Evolutionary conservation across 208 protist genomes (phyloP), one percentile per base, ranked within the genome.

Genomic region (Trypanosoma rangeli): DNA sequence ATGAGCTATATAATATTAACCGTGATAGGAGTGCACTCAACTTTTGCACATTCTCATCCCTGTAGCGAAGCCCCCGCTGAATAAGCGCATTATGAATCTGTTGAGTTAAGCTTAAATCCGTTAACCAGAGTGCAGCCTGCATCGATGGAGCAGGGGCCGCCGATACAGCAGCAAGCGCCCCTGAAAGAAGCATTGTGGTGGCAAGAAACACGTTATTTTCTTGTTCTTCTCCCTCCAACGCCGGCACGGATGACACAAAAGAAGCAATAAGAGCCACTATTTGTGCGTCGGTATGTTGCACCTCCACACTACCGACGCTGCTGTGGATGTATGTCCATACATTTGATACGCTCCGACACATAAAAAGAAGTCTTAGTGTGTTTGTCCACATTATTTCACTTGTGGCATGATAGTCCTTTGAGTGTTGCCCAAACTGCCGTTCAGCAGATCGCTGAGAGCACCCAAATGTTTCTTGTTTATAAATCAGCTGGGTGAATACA

Each of bases 51-150:
- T 64, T 69, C 33, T 80, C 78, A 56, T 91, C 65, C 16, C 59
- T 72, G 60, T 74, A 91, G 12, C 75, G 81, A 46, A 95, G 76
- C 8, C 64, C 82, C 12, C 85, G 83, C 63, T 95, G 87, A n/a
- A 90, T 71, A 26, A 95, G 64, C 24, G 83, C 57, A 22, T 68
- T 71, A 64, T 95, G 90, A 22, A 95, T 76, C 68, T 95, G 72
- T 61, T 82, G 80, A 26, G 87, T 93, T 50, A 89, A 48, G 9
- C 29, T 39, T 13, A 54, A 31, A 54, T 89, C 85, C 12, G 76
- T 63, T 26, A 49, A 42, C 87, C 90, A 95, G 33, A 95, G 62
- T 24, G 56, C 64, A 8, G 68, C 48, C 66, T 91, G 90, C 76
- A 87, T 50, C 1, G 53, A 26, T 7, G 71, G 50, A 33, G 78